Conservation (phyloP, 129 eudicot species). For the Flaveria brownii region DNA sequence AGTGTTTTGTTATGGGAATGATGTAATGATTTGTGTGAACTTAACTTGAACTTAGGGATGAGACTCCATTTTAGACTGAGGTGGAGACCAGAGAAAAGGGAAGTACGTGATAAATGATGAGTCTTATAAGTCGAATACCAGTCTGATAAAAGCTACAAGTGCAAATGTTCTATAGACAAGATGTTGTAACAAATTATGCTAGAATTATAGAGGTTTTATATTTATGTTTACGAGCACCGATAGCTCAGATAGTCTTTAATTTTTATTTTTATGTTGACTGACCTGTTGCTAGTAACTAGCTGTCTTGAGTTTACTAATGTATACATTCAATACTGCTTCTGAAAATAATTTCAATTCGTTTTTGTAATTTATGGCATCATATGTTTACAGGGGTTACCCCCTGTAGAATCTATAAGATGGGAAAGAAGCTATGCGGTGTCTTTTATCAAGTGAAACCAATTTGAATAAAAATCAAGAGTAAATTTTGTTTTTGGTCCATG, state of each 20-base stretch:
- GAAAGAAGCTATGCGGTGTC: too few relatives aligned
- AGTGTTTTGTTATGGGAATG: too few relatives aligned
- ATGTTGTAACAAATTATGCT: conserved; percentile 18
- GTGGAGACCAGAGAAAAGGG: conserved; percentile 75
- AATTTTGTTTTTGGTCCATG: too few relatives aligned
- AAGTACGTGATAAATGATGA: conserved; percentile 63
- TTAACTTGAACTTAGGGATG: conserved; percentile 49
- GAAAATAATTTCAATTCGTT: too few relatives aligned
- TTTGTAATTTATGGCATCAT: too few relatives aligned
- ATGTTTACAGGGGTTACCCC: too few relatives aligned
- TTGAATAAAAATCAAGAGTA: too few relatives aligned
- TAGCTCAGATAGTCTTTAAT: neutral
- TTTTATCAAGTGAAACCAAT: too few relatives aligned
- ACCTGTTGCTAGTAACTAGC: neutral
- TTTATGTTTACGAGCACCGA: neutral
- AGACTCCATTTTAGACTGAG: conserved; percentile 60
- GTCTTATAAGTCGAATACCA: too few relatives aligned
- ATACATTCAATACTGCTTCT: too few relatives aligned
- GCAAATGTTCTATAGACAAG: conserved; percentile 22
- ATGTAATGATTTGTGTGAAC: neutral
- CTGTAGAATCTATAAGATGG: too few relatives aligned
- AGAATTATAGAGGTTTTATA: neutral
- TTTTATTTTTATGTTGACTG: neutral
- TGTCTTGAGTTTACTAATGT: too few relatives aligned
- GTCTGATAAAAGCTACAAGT: neutral